Base-by-base conservation (phyloP, 2,329 filamentous ascomycete species). In the Scytalidium lignicola region DNA sequence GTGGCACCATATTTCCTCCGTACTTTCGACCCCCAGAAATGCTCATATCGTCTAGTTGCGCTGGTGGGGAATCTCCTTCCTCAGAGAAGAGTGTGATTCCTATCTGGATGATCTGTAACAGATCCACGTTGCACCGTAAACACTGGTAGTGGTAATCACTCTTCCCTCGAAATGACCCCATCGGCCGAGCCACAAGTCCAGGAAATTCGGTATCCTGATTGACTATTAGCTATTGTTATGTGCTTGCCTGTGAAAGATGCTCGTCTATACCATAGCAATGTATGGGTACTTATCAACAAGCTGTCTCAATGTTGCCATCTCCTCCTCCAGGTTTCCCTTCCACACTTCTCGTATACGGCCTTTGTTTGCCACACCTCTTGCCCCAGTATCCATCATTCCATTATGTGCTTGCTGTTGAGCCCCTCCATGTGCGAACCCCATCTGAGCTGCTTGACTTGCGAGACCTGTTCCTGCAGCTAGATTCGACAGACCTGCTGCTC, bases 81-180 rank as follows among this genome's bases (percentile, higher is more conserved):
- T 90, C 80, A 55, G 90, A 91, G 73, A 96, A 97, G 15, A 99
- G 75, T 2, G 92, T 95, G 60, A 99, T 86, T 51, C 93, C 93
- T 50, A 99, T 86, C 67, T 99, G 93, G 56, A 99, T 97, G 58
- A 97, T 91, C 68, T 95, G 96, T 62, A 99, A 81, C 63, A 99
- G 83, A 65, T 99, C 93, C 62, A 99, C 93, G 65, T 99, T 99
- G 61, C 90, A 95, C 53, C 93, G 88, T 43, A 99, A 78, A 52
- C 92, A 97, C 74, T 99, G 93, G 71, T 99, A 99, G 67, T 99
- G 93, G 65, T 99, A 99, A 62, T 96, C 92, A 57, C 90, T 93
- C 72, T 96, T 97, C 51, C 88, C 93, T 51, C 87, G 83, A 68
- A 99, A 99, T 49, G 86, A 83, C 44, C 93, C 93, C 78, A 99